A percentile compares a stretch with the other conserved stretches of the same genome.
phyloP scores from a whole-genome alignment of 345 rosid genomes.

The Hevea brasiliensis region DNA sequence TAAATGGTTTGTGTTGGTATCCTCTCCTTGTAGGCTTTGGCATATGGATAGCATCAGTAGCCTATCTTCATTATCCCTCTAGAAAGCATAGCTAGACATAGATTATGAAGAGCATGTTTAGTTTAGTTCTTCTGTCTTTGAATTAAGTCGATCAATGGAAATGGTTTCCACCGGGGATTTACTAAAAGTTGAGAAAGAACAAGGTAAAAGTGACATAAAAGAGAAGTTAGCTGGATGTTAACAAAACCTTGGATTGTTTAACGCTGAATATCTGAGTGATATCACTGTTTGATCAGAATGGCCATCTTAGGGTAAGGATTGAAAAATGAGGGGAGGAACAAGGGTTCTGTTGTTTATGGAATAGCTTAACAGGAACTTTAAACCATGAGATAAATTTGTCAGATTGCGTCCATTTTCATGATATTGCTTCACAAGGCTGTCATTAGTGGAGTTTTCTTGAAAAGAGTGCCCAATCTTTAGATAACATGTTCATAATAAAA shows the following conservation, averaged over 20 bases:
- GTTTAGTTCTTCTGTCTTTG: not conserved
- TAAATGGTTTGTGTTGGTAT: not conserved
- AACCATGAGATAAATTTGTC: not conserved
- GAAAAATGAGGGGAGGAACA: not conserved
- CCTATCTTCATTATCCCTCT: not conserved
- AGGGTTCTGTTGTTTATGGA: not conserved
- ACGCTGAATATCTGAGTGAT: not conserved
- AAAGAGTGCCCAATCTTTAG: not conserved
- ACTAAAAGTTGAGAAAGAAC: not conserved
- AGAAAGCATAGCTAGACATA: not conserved
- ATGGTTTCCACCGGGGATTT: not conserved
- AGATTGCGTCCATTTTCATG: not conserved
- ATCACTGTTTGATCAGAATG: not conserved
- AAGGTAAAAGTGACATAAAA: not conserved
- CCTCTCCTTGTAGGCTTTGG: not conserved
- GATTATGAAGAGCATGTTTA: not conserved
- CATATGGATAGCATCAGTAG: not conserved
- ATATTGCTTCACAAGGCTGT: not conserved
- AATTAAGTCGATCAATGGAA: not conserved
- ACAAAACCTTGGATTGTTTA: conserved; percentile 3
- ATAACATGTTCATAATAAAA: not conserved
- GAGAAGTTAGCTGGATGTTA: not conserved
- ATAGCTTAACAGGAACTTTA: not conserved
- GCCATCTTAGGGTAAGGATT: not conserved
- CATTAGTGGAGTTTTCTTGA: not conserved